Evolutionary conservation across 495 filamentous ascomycete species (phyloP).

Genomic region (Neurospora terricola): DNA sequence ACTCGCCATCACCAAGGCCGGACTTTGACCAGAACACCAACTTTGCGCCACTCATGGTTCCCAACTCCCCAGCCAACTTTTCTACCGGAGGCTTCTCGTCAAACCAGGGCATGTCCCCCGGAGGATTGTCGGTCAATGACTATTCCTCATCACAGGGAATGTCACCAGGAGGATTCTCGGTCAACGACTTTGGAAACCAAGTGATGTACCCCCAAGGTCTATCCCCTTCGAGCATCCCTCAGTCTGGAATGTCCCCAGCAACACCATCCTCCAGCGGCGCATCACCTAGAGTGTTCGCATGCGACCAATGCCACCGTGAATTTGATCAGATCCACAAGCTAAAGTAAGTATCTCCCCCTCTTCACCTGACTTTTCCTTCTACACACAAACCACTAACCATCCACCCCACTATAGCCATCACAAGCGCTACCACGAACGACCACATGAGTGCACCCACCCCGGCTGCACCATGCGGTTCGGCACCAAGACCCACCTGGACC

Average conservation of each 20-base stretch:
- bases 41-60: not conserved
- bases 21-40: constrained; percentile 6
- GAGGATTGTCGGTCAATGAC: not conserved
- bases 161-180: not conserved
- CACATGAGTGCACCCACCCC: constrained; percentile 31
- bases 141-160: not conserved
- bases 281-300: constrained; percentile 22
- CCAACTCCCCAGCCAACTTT: not conserved
- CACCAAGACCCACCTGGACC: constrained; percentile 42
- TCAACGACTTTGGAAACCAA: not conserved
- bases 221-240: not conserved
- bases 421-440: constrained; percentile 38
- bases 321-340: constrained; percentile 40
- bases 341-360: constrained; percentile 24
- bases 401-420: constrained; percentile 37
- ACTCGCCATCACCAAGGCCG: constrained; percentile 29
- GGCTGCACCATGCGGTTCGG: constrained; percentile 37
- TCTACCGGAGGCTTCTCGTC: constrained; percentile 3
- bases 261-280: constrained; percentile 15
- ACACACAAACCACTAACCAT: no score
- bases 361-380: no score
- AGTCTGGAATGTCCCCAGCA: not conserved
- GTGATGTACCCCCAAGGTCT: not conserved
- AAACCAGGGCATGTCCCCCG: constrained; percentile 12
- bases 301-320: constrained; percentile 31